These are phyloP conservation scores for Protostelium mycophagum DNA, from an alignment of 78 protist species.

Conservation along the genomic window DNA sequence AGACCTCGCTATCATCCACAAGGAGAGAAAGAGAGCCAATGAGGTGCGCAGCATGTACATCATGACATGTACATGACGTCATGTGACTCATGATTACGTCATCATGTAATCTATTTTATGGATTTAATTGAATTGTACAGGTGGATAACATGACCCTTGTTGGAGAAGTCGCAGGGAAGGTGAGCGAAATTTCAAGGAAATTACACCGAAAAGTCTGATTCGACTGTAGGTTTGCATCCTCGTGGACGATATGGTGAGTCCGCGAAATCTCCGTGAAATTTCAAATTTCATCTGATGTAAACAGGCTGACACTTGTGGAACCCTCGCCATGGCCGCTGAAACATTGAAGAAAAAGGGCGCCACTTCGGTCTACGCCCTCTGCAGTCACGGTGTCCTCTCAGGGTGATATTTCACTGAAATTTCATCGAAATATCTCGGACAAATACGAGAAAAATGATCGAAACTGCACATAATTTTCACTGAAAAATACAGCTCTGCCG, in stretches of 20 bases:
- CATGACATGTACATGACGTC: background rate
- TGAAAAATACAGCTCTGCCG: too few relatives aligned
- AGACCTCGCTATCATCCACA: slow-evolving; percentile 80
- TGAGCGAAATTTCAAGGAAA: too few relatives aligned
- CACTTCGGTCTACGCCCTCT: slow-evolving; percentile 47
- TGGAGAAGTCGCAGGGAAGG: slow-evolving; percentile 48
- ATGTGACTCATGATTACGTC: background rate
- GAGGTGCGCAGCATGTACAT: slow-evolving; percentile 39
- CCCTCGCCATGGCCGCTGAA: slow-evolving; percentile 69
- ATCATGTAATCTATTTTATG: background rate
- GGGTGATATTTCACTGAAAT: too few relatives aligned
- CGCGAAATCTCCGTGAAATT: slow-evolving; percentile 46
- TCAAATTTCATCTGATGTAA: slow-evolving; percentile 77
- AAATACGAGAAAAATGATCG: too few relatives aligned
- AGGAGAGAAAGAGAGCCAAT: slow-evolving; percentile 77
- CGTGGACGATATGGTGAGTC: slow-evolving; percentile 73
- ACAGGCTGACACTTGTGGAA: slow-evolving; percentile 84
- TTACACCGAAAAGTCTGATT: too few relatives aligned
- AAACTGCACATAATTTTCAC: too few relatives aligned
- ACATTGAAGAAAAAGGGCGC: slow-evolving; percentile 70
- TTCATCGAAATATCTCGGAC: too few relatives aligned
- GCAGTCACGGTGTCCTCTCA: slow-evolving; percentile 58
- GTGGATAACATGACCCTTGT: slow-evolving; percentile 52
- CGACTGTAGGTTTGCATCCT: too few relatives aligned
- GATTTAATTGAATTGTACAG: background rate